phyloP scores from a whole-genome alignment of 108 stramenopile genomes.

The Nitzschia sp. region DNA sequence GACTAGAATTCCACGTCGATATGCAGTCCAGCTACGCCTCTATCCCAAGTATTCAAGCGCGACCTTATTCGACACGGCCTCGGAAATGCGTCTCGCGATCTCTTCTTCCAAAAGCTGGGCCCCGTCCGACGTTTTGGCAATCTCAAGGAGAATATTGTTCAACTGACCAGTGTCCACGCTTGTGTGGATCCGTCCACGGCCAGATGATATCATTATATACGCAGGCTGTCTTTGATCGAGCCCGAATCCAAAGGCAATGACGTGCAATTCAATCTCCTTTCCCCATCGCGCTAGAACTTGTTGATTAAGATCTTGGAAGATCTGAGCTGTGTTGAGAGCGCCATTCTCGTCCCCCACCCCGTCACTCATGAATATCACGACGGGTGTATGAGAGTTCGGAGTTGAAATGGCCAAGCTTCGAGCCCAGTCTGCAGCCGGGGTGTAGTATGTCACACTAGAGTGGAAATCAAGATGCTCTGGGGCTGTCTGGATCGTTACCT shows the following conservation, averaged over 20 bases:
- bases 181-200: conserved; percentile 41
- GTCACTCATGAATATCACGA: conserved; percentile 72
- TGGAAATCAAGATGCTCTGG: conserved; percentile 29
- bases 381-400: conserved; percentile 42
- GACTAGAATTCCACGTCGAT: neutral
- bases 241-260: conserved; percentile 55
- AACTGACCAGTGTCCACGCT: conserved; percentile 48
- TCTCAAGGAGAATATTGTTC: conserved; percentile 47
- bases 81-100: conserved; percentile 58
- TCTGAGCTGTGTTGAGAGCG: conserved; percentile 39
- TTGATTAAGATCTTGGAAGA: conserved; percentile 40
- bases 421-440: conserved; percentile 44
- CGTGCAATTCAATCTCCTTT: conserved; percentile 62
- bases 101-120: conserved; percentile 50
- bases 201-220: conserved; percentile 48
- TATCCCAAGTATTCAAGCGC: conserved; percentile 56
- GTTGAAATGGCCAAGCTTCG: conserved; percentile 35
- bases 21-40: neutral
- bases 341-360: conserved; percentile 40
- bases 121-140: conserved; percentile 48
- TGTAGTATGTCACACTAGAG: conserved; percentile 45
- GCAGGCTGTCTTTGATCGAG: conserved; percentile 39
- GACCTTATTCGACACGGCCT: conserved; percentile 58
- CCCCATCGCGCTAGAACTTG: conserved; percentile 11
- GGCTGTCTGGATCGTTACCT: conserved; percentile 19